Evolutionary conservation across 805 yeast species (phyloP).

Genomic region (Starmerella apicola): DNA sequence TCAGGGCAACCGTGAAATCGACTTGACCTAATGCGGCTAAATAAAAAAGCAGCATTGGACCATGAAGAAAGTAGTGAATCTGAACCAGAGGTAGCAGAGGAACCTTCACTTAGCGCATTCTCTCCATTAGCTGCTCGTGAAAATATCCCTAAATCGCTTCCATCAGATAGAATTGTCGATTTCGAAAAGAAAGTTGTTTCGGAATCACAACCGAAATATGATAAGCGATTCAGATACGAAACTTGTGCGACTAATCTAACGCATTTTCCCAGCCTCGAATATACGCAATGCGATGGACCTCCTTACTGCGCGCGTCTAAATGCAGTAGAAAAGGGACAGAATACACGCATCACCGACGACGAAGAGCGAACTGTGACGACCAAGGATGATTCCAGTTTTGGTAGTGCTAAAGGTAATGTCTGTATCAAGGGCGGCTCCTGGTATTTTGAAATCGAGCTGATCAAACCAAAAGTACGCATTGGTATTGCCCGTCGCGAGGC

Average conservation of each 20-base stretch:
- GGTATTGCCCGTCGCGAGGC: conserved; percentile 84
- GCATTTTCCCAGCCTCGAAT: conserved; percentile 14
- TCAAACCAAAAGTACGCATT: conserved; percentile 47
- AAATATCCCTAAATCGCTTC: too few species aligned
- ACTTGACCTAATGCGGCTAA: too few species aligned
- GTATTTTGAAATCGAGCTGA: conserved; percentile 64
- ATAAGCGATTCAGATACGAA: conserved; percentile 13
- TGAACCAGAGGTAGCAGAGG: too few species aligned
- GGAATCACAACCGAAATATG: conserved; percentile 12
- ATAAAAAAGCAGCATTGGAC: too few species aligned
- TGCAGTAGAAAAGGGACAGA: conserved; percentile 11
- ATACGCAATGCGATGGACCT: conserved; percentile 12
- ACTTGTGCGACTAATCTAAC: conserved; percentile 9
- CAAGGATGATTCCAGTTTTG: conserved; percentile 50
- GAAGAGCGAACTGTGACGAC: conserved; percentile 36
- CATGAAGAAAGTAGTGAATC: too few species aligned
- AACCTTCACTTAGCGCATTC: too few species aligned
- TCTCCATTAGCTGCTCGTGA: too few species aligned
- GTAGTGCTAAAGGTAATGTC: conserved; percentile 61
- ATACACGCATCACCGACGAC: conserved; percentile 2
- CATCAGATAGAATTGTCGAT: too few species aligned
- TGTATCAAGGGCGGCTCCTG: conserved; percentile 57
- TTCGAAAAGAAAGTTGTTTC: neutral
- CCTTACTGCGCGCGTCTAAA: conserved; percentile 12
- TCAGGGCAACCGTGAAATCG: too few species aligned